These are phyloP conservation scores for Penicillium herquei DNA, from an alignment of 495 filamentous ascomycete genomes.

Conservation along the genomic window DNA sequence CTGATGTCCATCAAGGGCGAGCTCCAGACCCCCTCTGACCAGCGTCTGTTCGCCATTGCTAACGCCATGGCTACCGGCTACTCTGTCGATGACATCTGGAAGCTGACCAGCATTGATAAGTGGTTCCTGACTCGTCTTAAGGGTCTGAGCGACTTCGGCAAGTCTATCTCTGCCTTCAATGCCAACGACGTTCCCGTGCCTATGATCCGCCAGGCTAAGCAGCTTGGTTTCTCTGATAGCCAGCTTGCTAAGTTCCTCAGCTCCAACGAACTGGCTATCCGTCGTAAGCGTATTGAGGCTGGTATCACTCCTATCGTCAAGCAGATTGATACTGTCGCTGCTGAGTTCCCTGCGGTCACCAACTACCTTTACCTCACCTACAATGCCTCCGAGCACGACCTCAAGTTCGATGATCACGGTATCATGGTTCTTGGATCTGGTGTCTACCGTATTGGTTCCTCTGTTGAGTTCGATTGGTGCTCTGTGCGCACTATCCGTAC, in stretches of 20 bases:
- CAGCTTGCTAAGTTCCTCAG: conserved; percentile 93
- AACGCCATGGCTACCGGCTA: conserved; percentile 97
- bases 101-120: conserved; percentile 85
- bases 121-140: conserved; percentile 91
- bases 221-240: conserved; percentile 89
- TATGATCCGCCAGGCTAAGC: conserved; percentile 78
- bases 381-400: conserved; percentile 84
- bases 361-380: conserved; percentile 98
- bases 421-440: conserved; percentile 96
- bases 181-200: conserved; percentile 62
- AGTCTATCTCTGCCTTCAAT: conserved; percentile 68
- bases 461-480: conserved; percentile 99
- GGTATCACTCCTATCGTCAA: conserved; percentile 88
- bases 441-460: conserved; percentile 96
- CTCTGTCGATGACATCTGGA: conserved; percentile 92
- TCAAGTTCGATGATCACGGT: conserved; percentile 82
- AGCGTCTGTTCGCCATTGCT: conserved; percentile 94
- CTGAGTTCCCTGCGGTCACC: conserved; percentile 91
- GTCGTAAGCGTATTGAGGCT: conserved; percentile 75
- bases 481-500: conserved; percentile 96
- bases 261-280: conserved; percentile 86
- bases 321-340: conserved; percentile 98
- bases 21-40: conserved; percentile 95
- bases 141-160: conserved; percentile 84
- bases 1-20: conserved; percentile 96